Percentiles rank a stretch among this genome's conserved stretches.
Evolutionary conservation across 1,139 yeast genomes (phyloP).

Genomic region (Diutina sp.): DNA sequence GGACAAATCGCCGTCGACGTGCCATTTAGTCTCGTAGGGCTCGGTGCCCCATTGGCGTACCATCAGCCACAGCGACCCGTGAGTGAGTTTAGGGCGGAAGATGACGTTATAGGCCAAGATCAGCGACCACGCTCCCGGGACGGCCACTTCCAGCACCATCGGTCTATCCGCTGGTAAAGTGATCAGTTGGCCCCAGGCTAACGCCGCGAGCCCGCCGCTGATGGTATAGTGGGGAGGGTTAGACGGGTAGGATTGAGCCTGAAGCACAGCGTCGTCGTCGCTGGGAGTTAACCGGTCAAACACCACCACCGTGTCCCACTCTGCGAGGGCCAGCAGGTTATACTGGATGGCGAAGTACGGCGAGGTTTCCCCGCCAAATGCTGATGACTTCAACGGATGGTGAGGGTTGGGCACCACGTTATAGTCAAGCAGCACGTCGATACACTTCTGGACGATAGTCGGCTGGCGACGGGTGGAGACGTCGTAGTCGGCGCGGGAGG

Average conservation of each 20-base stretch:
- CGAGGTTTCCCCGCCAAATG: constrained; percentile 29
- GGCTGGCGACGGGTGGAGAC: not conserved
- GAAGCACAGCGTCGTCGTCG: not conserved
- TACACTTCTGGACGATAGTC: constrained; percentile 15
- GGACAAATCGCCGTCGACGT: constrained; percentile 29
- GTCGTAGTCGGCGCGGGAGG: not conserved
- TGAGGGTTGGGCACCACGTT: constrained; percentile 35
- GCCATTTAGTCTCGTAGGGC: constrained; percentile 73
- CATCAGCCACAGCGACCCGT: constrained; percentile 11
- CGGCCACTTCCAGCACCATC: constrained; percentile 31
- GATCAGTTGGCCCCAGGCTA: not conserved
- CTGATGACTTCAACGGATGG: constrained; percentile 31
- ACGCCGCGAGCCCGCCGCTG: not conserved
- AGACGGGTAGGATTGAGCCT: not conserved
- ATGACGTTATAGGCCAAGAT: constrained; percentile 39
- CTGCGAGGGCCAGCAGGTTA: constrained; percentile 9
- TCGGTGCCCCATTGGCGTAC: constrained; percentile 55
- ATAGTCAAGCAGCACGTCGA: constrained; percentile 22
- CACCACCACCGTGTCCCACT: constrained; percentile 38
- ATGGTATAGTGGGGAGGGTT: not conserved
- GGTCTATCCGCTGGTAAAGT: constrained; percentile 20
- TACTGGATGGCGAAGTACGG: constrained; percentile 35
- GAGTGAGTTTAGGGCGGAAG: constrained; percentile 9
- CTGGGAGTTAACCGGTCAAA: constrained; percentile 14
- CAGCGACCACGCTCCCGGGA: constrained; percentile 52